phyloP scores from a whole-genome alignment of 768 basidiomycete genomes.

The Termitomyces eurrhizus region DNA sequence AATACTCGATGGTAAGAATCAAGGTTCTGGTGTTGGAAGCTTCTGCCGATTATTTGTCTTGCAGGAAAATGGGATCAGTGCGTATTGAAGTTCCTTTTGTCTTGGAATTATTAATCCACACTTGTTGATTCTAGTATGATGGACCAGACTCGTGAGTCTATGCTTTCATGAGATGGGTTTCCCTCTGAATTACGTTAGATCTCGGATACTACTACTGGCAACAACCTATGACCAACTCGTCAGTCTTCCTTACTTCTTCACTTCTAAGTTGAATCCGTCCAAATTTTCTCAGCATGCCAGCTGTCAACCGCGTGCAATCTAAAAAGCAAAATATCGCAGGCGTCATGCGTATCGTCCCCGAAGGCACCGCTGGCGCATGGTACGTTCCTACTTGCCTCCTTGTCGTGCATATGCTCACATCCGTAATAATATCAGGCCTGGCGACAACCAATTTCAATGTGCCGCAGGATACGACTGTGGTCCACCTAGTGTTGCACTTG shows the following conservation, averaged over 20 bases:
- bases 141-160: slow-evolving; percentile 56
- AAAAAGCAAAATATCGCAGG: slow-evolving; percentile 57
- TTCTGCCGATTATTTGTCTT: not conserved
- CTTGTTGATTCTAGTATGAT: slow-evolving; percentile 45
- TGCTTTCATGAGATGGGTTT: not conserved
- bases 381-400: slow-evolving; percentile 17
- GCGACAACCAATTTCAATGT: slow-evolving; percentile 63
- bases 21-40: not conserved
- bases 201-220: slow-evolving; percentile 70
- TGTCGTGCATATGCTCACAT: not conserved
- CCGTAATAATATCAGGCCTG: slow-evolving; percentile 41
- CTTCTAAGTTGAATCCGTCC: not conserved
- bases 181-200: slow-evolving; percentile 24
- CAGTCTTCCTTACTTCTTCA: slow-evolving; percentile 13
- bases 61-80: slow-evolving; percentile 64
- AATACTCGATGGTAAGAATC: slow-evolving; percentile 42
- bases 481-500: slow-evolving; percentile 46
- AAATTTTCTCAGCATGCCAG: slow-evolving; percentile 40
- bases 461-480: slow-evolving; percentile 43
- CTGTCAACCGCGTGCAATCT: slow-evolving; percentile 45
- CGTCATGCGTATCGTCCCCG: slow-evolving; percentile 60
- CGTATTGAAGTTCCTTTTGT: slow-evolving; percentile 14
- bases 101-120: not conserved
- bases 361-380: slow-evolving; percentile 62
- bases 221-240: slow-evolving; percentile 64